Percentiles rank a stretch among this genome's conserved stretches.
Evolutionary conservation across 1,284 basidiomycete species (phyloP).

Genomic region (Fomitopsis betulina): DNA sequence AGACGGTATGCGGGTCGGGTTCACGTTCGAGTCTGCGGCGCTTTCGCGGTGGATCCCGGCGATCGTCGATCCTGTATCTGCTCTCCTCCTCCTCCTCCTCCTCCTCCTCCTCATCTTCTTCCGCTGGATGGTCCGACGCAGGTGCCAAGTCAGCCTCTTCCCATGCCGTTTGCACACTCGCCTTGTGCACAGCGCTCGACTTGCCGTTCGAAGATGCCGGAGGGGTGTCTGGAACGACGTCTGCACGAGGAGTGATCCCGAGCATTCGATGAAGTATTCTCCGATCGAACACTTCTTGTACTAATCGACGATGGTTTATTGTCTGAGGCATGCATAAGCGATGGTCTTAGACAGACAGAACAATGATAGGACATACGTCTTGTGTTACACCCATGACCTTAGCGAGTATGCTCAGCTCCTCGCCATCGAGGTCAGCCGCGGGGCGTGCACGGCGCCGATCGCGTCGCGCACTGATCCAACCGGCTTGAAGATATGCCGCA

Average conservation of each 20-base stretch:
- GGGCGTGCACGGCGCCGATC: slow-evolving; percentile 43
- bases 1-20: slow-evolving; percentile 39
- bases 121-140: slow-evolving; percentile 12
- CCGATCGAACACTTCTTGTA: slow-evolving; percentile 68
- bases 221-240: slow-evolving; percentile 15
- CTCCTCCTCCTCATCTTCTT: slow-evolving; percentile 30
- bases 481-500: slow-evolving; percentile 55
- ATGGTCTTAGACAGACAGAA: not conserved
- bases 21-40: slow-evolving; percentile 36
- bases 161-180: slow-evolving; percentile 34
- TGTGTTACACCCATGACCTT: slow-evolving; percentile 80
- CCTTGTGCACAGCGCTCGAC: slow-evolving; percentile 16
- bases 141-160: slow-evolving; percentile 38
- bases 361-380: slow-evolving; percentile 51
- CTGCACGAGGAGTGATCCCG: slow-evolving; percentile 37
- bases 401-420: slow-evolving; percentile 77
- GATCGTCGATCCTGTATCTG: slow-evolving; percentile 45
- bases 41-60: slow-evolving; percentile 40
- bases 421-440: slow-evolving; percentile 42
- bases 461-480: slow-evolving; percentile 50
- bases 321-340: slow-evolving; percentile 39
- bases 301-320: slow-evolving; percentile 63
- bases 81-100: no score
- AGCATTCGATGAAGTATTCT: slow-evolving; percentile 58
- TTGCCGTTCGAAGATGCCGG: slow-evolving; percentile 8